These are phyloP conservation scores for Salpingoeca rosetta DNA, from an alignment of 78 protist genomes.

Conservation along the genomic window DNA sequence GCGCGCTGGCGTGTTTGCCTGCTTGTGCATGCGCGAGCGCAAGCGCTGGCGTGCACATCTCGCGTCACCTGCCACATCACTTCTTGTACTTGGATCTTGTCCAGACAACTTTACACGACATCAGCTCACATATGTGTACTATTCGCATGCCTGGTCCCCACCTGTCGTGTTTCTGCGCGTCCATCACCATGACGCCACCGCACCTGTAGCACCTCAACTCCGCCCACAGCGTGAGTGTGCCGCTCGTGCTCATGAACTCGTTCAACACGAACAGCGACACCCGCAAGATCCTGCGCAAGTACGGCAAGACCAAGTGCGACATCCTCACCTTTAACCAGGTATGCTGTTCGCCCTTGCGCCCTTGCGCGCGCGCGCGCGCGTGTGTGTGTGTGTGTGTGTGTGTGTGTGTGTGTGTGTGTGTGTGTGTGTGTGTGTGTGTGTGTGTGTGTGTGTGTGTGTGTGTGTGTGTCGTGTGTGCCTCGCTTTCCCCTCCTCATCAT, in stretches of 20 bases:
- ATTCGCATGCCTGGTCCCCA: neutral
- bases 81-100: neutral
- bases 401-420: too few relatives aligned
- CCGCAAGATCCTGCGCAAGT: constrained; percentile 45
- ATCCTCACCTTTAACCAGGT: constrained; percentile 71
- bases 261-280: constrained; percentile 89
- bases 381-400: too few relatives aligned
- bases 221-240: constrained; percentile 50
- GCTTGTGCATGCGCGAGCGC: too few relatives aligned
- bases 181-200: neutral
- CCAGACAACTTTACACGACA: neutral
- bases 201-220: constrained; percentile 58
- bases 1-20: too few relatives aligned
- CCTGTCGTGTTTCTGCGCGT: neutral
- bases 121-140: neutral
- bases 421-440: too few relatives aligned
- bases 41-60: too few relatives aligned
- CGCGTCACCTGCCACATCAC: too few relatives aligned
- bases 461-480: too few relatives aligned
- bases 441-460: too few relatives aligned
- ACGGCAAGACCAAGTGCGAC: constrained; percentile 29
- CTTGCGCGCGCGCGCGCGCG: too few relatives aligned
- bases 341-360: constrained; percentile 77
- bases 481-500: too few relatives aligned
- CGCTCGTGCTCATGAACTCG: constrained; percentile 93